phyloP scores from a whole-genome alignment of 2,329 filamentous ascomycete genomes.

The Ploettnerulaceae sp. region DNA sequence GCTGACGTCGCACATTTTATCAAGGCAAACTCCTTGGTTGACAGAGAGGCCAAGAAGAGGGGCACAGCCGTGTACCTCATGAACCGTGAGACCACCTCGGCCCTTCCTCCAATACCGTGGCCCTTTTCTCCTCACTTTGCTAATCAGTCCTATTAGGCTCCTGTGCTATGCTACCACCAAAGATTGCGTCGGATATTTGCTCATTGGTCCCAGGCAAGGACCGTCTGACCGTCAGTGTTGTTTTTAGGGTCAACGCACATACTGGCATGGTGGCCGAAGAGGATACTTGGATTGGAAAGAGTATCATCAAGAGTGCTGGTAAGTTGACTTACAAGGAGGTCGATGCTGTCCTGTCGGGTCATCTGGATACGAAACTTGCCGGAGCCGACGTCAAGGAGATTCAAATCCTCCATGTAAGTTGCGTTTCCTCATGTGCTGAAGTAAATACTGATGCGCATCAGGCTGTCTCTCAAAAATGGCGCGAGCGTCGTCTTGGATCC shows the following conservation, averaged over 20 bases:
- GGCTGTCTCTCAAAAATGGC: conserved; percentile 82
- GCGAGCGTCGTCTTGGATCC: conserved; percentile 78
- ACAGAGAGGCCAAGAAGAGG: conserved; percentile 96
- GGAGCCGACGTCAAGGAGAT: conserved; percentile 70
- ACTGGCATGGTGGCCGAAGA: conserved; percentile 76
- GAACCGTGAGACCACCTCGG: conserved; percentile 46
- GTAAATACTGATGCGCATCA: too few relatives aligned
- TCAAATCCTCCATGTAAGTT: conserved; percentile 66
- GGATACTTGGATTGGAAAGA: conserved; percentile 90
- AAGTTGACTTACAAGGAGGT: conserved; percentile 83
- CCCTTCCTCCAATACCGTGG: not conserved
- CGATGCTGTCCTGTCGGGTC: conserved; percentile 69
- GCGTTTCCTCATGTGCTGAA: conserved; percentile 24
- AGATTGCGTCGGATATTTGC: conserved; percentile 81
- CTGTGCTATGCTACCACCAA: conserved; percentile 82
- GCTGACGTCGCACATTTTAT: conserved; percentile 95
- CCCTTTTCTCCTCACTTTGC: too few relatives aligned
- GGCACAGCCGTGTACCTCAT: conserved; percentile 93
- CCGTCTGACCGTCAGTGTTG: conserved; percentile 83
- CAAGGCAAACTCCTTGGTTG: conserved; percentile 90
- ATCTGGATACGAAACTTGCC: conserved; percentile 56
- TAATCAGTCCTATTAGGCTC: conserved; percentile 38
- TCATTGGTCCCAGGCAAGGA: conserved; percentile 84
- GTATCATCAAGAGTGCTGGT: conserved; percentile 85
- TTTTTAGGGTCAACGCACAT: conserved; percentile 82